A percentile compares a stretch with the other conserved stretches of the same genome.
Conservation (phyloP, 352 stramenopile genomes). For the Phytophthora pinifolia region DNA sequence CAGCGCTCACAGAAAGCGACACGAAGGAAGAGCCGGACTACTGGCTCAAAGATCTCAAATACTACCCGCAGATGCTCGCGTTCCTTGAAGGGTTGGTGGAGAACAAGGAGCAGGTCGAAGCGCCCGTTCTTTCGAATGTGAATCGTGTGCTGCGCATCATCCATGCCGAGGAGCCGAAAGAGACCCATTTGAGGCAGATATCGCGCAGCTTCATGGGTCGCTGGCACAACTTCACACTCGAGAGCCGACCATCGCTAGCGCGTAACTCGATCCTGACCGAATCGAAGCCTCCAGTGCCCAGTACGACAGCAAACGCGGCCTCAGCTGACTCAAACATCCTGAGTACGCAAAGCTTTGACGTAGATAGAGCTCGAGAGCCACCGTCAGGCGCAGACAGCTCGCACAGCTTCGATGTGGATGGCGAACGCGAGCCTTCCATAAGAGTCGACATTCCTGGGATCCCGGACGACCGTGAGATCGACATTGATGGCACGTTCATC, state of each 20-base stretch:
- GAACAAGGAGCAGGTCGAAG: conserved; percentile 47
- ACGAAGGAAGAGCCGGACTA: conserved; percentile 43
- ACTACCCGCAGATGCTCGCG: conserved; percentile 59
- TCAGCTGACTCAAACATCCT: conserved; percentile 13
- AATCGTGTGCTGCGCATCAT: conserved; percentile 78
- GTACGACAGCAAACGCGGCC: conserved; percentile 8
- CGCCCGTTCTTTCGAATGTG: conserved; percentile 60
- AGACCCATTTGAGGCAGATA: conserved; percentile 45
- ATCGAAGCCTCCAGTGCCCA: conserved; percentile 20
- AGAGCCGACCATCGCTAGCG: conserved; percentile 34
- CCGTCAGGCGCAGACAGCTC: conserved; percentile 16
- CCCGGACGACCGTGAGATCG: conserved; percentile 45
- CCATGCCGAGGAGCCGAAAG: conserved; percentile 55
- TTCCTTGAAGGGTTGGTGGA: conserved; percentile 56
- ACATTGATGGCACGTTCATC: conserved; percentile 32
- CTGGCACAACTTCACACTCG: conserved; percentile 80
- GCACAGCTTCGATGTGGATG: conserved; percentile 64
- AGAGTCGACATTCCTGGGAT: conserved; percentile 56
- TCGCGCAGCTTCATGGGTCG: conserved; percentile 69
- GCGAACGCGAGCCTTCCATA: conserved; percentile 41
- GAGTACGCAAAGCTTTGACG: conserved; percentile 54
- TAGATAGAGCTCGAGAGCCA: conserved; percentile 47
- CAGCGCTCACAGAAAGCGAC: conserved; percentile 28
- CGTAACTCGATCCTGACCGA: conserved; percentile 29
- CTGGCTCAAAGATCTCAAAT: conserved; percentile 66